Percentiles rank a stretch among this genome's conserved stretches.
Evolutionary conservation across 1,284 basidiomycete genomes (phyloP).

Genomic region (Anthracocystis panici-leucophaei): DNA sequence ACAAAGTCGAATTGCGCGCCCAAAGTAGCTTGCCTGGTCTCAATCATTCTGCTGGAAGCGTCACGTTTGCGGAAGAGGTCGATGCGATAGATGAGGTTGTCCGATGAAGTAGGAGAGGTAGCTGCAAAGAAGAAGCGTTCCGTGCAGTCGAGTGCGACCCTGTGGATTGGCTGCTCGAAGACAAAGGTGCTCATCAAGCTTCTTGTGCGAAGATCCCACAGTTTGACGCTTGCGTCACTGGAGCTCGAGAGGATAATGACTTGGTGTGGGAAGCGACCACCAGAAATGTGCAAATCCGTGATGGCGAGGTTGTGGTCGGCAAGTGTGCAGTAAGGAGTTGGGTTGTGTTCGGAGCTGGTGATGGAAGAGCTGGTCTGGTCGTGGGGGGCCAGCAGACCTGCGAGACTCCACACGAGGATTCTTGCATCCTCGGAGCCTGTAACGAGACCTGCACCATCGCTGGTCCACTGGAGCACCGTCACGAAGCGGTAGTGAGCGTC

Average conservation of each 20-base stretch:
- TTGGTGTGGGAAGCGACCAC: constrained; percentile 79
- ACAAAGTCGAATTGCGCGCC: constrained; percentile 40
- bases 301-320: constrained; percentile 92
- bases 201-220: constrained; percentile 84
- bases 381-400: constrained; percentile 75
- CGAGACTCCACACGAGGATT: constrained; percentile 87
- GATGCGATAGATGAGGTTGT: constrained; percentile 79
- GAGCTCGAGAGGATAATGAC: constrained; percentile 84
- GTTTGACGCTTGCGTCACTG: constrained; percentile 91
- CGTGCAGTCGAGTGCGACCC: constrained; percentile 81
- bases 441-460: constrained; percentile 82
- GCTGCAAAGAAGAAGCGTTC: constrained; percentile 90
- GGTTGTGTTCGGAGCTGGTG: constrained; percentile 66
- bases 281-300: constrained; percentile 82
- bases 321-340: constrained; percentile 82
- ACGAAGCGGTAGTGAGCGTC: constrained; percentile 94
- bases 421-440: constrained; percentile 90
- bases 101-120: constrained; percentile 69
- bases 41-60: constrained; percentile 32
- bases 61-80: constrained; percentile 77
- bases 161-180: constrained; percentile 78
- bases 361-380: constrained; percentile 49
- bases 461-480: constrained; percentile 83
- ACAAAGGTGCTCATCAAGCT: constrained; percentile 86
- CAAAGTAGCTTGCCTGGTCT: constrained; percentile 18